Evolutionary conservation across 257 asterid species (phyloP), one percentile per base, ranked within the genome.

Genomic region (Gentiana straminea): DNA sequence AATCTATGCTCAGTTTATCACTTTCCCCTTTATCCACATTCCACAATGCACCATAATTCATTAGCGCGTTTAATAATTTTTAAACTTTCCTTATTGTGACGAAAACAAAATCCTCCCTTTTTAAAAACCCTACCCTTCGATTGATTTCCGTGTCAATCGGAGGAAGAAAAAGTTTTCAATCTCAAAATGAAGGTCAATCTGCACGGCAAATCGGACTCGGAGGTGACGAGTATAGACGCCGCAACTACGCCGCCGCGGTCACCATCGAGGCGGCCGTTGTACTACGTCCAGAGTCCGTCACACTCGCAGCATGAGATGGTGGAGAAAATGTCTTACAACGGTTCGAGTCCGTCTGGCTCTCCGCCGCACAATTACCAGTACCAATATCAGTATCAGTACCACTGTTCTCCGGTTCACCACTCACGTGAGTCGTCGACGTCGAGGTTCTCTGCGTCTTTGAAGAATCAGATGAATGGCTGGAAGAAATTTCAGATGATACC

Each of bases 331-430:
- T 90, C 97, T 1, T 84, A 68, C 72, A 84, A 86, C 33, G 46
- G 46, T 41, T 90, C 94, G 7, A 86, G 91, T 41, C 97, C 97
- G 0, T 80, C 77, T 57, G 94, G 84, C n/a, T 86, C 97, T 0
- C 97, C 97, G 1, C 7, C 86, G 55, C 95, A 86, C 55, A 68
- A 64, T 7, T 60, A 52, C 65, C 46, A 41, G 46, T 41, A 41
- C 46, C 46, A 5, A 7, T 24, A 24, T 24, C 72, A 79, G 34
- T 80, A 74, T 55, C 92, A 77, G 15, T 84, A 84, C 77, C 95
- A 89, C 65, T 89, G 92, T 65, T 89, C 97, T 1, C 97, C 97
- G 38, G 84, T 86, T 52, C 94, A 90, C 82, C 96, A 90, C 75
- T 90, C 97, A 2, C 75, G 96, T 8, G 96, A 90, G 60, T 90